These are phyloP conservation scores for Globisporangium mamillatum DNA, from an alignment of 352 stramenopile species.

Conservation along the genomic window DNA sequence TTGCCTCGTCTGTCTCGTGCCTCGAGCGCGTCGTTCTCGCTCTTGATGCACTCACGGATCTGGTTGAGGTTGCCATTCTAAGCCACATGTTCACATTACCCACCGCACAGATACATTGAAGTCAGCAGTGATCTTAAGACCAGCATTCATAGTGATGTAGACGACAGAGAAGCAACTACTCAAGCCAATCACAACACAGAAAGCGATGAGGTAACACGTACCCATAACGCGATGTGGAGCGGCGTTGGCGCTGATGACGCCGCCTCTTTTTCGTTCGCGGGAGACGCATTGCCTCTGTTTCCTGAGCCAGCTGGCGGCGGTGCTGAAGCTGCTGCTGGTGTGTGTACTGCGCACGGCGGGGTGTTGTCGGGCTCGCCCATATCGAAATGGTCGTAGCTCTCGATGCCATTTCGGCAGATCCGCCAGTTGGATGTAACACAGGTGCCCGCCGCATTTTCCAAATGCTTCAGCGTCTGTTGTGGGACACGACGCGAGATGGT, in stretches of 20 bases:
- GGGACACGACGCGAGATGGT: not conserved
- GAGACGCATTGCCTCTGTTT: not conserved
- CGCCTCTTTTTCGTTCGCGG: not conserved
- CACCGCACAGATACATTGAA: not conserved
- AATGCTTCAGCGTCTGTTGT: not conserved
- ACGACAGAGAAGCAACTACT: not conserved
- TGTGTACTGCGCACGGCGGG: not conserved
- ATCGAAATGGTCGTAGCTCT: not conserved
- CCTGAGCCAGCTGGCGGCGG: not conserved
- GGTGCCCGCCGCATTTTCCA: not conserved
- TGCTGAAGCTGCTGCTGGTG: not conserved
- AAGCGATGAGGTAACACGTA: conserved; percentile 14
- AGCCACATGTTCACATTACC: not conserved
- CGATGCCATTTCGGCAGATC: conserved; percentile 4
- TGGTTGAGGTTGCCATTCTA: conserved; percentile 63
- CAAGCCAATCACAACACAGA: not conserved
- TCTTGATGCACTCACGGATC: conserved; percentile 35
- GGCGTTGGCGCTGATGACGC: conserved; percentile 20
- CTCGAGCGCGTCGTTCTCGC: conserved; percentile 36
- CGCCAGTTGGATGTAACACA: conserved; percentile 11
- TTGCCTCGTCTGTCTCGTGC: conserved; percentile 54
- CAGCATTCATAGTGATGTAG: not conserved
- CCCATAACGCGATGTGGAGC: conserved; percentile 65
- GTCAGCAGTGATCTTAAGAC: not conserved
- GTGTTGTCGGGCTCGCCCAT: conserved; percentile 11